Evolutionary conservation across 2,329 filamentous ascomycete species (phyloP).

Genomic region (Calycina herbarum): DNA sequence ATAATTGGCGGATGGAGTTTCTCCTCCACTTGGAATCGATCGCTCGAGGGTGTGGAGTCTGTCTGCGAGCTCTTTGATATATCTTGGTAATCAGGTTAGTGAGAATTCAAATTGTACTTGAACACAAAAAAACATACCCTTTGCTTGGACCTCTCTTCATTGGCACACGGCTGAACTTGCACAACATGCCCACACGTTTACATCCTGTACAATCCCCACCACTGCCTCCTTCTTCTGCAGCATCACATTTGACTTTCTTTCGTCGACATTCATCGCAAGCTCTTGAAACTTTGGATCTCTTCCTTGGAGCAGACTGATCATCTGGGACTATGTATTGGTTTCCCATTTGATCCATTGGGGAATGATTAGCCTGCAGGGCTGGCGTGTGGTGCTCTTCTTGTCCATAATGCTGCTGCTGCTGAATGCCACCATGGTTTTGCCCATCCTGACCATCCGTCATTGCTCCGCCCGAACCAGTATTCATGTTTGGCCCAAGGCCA

Average conservation of each 20-base stretch:
- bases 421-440: constrained; percentile 39
- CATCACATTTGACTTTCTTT: constrained; percentile 90
- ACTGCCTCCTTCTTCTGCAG: constrained; percentile 65
- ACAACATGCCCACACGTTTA: constrained; percentile 70
- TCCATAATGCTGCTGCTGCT: constrained; percentile 37
- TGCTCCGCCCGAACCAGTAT: constrained; percentile 36
- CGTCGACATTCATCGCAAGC: constrained; percentile 87
- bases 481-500: constrained; percentile 46
- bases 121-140: constrained; percentile 55
- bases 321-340: constrained; percentile 45
- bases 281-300: constrained; percentile 82
- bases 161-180: constrained; percentile 82
- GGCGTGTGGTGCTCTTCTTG: constrained; percentile 32
- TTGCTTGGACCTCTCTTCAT: constrained; percentile 90
- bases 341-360: constrained; percentile 40
- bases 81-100: constrained; percentile 48
- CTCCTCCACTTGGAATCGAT: constrained; percentile 61
- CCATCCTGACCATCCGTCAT: constrained; percentile 42
- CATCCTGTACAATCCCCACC: constrained; percentile 80
- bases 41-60: constrained; percentile 80
- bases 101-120: not conserved
- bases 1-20: constrained; percentile 42
- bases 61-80: constrained; percentile 90
- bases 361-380: constrained; percentile 28
- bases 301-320: constrained; percentile 58